Evolutionary conservation across 345 rosid genomes (phyloP), one percentile per base, ranked within the genome.

Genomic region (Microcos paniculata): DNA sequence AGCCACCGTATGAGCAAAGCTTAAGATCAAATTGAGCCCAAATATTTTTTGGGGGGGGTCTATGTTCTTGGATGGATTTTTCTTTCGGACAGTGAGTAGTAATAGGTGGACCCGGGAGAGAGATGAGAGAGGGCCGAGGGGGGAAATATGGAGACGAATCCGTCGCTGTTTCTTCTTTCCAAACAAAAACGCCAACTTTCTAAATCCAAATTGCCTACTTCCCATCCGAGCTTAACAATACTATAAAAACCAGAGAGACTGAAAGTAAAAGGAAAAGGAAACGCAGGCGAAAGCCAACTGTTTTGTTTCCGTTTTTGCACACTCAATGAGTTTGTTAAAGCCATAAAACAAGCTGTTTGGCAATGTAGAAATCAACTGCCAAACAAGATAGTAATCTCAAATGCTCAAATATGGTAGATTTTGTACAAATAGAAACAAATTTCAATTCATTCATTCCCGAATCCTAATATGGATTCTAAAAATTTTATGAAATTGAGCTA

Each of bases 401-500:
- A 61, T 14, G 0, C 53, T 7, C n/a, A n/a, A n/a, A n/a, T n/a
- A n/a, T n/a, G 6, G 40, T 35, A 35, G 1, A 35, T 1, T 35
- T 35, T 35, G 40, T 35, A 35, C 0, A 35, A 35, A 35, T 2
- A 1, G 1, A 18, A 11, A 65, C 51, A 42, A 6, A 65, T 49
- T n/a, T 65, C 24, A 43, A 45, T 15, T 45, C 71, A 49, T 66
- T 21, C 53, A 67, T 28, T 33, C 62, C 76, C 52, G 48, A 31
- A 63, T 71, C 65, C 58, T 61, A 48, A 5, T 13, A 64, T 19
- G 23, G 45, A 51, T 57, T 12, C 12, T 65, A 43, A 42, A 26
- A 76, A 71, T 46, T 71, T 28, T 65, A 11, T 58, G 46, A 49
- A 43, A 58, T 64, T 76, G 15, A 58, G 62, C 58, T 24, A 0